phyloP scores from a whole-genome alignment of 129 eudicot species.

The Heracleum sosnowskyi region DNA sequence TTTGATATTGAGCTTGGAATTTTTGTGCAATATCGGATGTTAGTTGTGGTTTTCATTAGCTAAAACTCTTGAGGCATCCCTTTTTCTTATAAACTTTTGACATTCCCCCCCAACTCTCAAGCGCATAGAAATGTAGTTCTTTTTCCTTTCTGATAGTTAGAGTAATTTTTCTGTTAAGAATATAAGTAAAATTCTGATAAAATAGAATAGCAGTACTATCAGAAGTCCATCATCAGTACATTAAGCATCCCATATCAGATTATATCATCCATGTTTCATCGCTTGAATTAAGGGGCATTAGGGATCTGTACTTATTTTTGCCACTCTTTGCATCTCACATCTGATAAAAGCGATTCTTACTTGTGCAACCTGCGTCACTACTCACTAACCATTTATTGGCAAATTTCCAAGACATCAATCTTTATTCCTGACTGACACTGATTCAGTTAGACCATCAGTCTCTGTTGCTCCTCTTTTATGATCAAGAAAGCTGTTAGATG shows the following conservation, averaged over 20 bases:
- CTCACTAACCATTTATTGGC: not conserved
- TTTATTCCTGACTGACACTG: not conserved
- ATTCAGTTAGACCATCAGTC: not conserved
- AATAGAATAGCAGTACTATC: too few relatives aligned
- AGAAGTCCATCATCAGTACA: too few relatives aligned
- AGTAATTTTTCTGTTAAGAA: not conserved
- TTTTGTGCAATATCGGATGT: not conserved
- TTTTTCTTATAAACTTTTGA: too few relatives aligned
- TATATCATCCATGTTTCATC: not conserved
- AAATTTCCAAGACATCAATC: not conserved
- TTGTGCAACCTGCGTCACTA: not conserved
- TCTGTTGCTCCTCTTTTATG: not conserved
- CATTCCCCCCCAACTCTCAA: not conserved
- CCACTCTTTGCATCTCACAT: not conserved
- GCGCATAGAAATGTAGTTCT: not conserved
- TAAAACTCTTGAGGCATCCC: not conserved
- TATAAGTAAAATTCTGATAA: too few relatives aligned
- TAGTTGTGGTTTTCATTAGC: not conserved
- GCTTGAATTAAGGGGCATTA: not conserved
- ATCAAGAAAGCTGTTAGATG: not conserved
- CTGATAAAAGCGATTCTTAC: not conserved
- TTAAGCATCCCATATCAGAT: not conserved
- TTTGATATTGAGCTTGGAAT: not conserved
- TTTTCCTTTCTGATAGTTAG: not conserved
- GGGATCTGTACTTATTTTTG: not conserved